Evolutionary conservation across 306 rosid genomes (phyloP), one percentile per base, ranked within the genome.

Genomic region (Leucaena leucocephala): DNA sequence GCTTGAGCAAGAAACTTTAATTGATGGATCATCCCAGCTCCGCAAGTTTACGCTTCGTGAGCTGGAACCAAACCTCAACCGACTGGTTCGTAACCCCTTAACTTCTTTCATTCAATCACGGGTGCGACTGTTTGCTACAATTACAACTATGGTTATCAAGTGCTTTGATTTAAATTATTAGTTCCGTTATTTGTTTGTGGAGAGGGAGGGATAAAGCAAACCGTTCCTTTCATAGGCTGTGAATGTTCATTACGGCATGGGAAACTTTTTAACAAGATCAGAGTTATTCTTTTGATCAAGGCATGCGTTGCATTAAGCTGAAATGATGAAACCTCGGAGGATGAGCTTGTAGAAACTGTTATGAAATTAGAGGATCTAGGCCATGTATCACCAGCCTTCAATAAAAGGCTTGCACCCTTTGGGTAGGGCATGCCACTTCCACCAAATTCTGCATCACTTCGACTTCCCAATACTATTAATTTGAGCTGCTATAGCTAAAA

Each of bases 31-130:
- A 8, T 72, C 89, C 2, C 64, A 69, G 75, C 76, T 81, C 66
- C 80, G 15, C 57, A 83, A 44, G 57, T 39, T 78, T 70, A 58
- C 78, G 57, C 64, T 69, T 45, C 78, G 15, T 54, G 82, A 83
- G 19, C 10, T 87, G 68, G 91, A 95, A 75, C 73, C 90, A 9
- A 86, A 52, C 3, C 89, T 92, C 65, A 94, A 94, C 83, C 80
- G 78, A 76, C 38, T 87, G 95, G 98, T 94, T 79, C 7, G 94
- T 87, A 43, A 42, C 38, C 62, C 62, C 45, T 59, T 66, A 34
- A 50, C 17, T 63, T 22, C 49, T 68, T 15, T 22, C 49, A 52
- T 27, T 46, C 33, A 39, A n/a, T 39, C 33, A 38, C 8, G 34
- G 13, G 17, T 46, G 33, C 46, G 50, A 27, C 43, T 13, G 48